A percentile compares a stretch with the other conserved stretches of the same genome.
These are phyloP conservation scores for Scutellaria baicalensis DNA, from an alignment of 257 asterid genomes.

Conservation along the genomic window DNA sequence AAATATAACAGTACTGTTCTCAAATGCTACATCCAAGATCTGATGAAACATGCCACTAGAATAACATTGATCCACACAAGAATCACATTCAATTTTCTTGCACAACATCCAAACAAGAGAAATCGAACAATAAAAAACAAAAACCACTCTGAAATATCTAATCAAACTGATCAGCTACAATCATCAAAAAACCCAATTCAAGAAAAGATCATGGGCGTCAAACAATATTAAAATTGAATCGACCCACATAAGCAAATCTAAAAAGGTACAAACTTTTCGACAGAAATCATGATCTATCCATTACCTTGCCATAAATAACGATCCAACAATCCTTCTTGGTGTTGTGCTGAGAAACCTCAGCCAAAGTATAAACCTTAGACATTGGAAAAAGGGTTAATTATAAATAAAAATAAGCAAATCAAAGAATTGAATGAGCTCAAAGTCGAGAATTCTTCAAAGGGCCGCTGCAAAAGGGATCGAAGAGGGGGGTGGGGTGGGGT, in stretches of 20 bases:
- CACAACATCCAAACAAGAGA: not conserved
- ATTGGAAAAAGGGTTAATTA: conserved; percentile 12
- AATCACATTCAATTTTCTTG: not conserved
- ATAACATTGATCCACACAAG: not conserved
- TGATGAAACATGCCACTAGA: not conserved
- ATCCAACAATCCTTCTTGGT: conserved; percentile 80
- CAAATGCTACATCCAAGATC: not conserved
- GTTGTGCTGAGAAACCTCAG: conserved; percentile 77
- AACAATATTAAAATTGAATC: conserved; percentile 4
- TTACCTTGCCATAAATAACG: conserved; percentile 64
- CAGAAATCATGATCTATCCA: not conserved
- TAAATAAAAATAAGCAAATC: not conserved
- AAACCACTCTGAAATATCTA: not conserved
- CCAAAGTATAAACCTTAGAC: conserved; percentile 60
- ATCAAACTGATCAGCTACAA: not conserved
- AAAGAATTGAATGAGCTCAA: not conserved
- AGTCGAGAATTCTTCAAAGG: not conserved
- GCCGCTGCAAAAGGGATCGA: conserved; percentile 6
- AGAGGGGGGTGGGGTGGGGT: not conserved
- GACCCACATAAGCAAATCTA: not conserved
- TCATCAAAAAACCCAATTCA: not conserved
- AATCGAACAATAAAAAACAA: not conserved
- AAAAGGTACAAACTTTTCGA: not conserved
- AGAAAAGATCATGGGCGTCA: not conserved
- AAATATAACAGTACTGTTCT: not conserved